Base-by-base conservation (phyloP, 345 rosid species). In the Excoecaria agallocha region DNA sequence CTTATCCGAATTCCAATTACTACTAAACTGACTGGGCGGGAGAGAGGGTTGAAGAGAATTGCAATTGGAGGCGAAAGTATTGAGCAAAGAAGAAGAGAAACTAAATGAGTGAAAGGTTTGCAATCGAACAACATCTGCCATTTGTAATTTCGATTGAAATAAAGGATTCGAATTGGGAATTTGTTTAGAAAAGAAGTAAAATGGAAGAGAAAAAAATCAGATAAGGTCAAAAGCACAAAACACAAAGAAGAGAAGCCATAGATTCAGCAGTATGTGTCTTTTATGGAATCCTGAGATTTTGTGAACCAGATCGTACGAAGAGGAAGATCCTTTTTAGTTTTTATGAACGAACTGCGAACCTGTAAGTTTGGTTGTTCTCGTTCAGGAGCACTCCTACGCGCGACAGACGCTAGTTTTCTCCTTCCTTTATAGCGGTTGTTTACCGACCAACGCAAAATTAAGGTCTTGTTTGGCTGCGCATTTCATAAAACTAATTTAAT, bases 91-190 rank as follows among this genome's bases (percentile, higher is more conserved):
- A 66, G 79, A 79, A 25, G 93, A 78, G 66, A 83, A 78, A 72
- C 86, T 76, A 79, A 84, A 78, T 2, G 89, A 81, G 61, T 77
- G 82, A 51, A 76, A 70, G 7, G 87, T 79, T 46, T 84, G 75
- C n/a, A 84, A 80, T 70, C 80, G 61, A 76, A 87, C 70, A 79
- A 79, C 90, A 83, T 86, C 93, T 61, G 91, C 94, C 97, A 91
- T 91, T 72, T 74, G 81, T 71, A 51, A n/a, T 48, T 61, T 73
- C 30, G 25, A 50, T 62, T 41, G 61, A 54, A 22, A 38, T 6
- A 41, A 10, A 60, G 3, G 30, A 2, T 8, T 0, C 9, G 8
- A 50, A 69, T 61, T 35, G 66, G 20, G 24, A 51, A 8, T 1
- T 64, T 19, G n/a, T 15, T 8, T 3, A 0, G 30, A 30, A 30